These are phyloP conservation scores for Spizellomyces punctatus DNA, from an alignment of 192 early-diverging fungal species.

Conservation along the genomic window DNA sequence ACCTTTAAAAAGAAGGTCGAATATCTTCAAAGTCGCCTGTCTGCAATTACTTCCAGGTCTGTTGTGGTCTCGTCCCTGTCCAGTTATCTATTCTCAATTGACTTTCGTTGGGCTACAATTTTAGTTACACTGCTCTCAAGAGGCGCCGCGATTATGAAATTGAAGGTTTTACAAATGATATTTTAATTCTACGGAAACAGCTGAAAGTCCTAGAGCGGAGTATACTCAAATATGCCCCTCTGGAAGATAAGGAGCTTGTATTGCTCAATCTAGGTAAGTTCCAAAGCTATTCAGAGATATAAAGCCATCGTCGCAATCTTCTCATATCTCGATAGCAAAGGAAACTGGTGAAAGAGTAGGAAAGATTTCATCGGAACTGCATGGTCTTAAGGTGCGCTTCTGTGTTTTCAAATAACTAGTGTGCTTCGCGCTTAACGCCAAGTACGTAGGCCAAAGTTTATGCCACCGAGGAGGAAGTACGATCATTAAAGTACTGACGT, in stretches of 20 bases:
- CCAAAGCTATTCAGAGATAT: neutral
- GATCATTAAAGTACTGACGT: slow-evolving; percentile 15
- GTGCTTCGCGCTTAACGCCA: neutral
- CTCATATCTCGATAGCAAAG: slow-evolving; percentile 25
- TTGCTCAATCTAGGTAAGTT: slow-evolving; percentile 50
- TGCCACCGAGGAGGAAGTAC: slow-evolving; percentile 39
- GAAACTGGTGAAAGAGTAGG: slow-evolving; percentile 42
- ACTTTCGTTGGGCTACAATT: neutral
- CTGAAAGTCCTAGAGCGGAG: slow-evolving; percentile 54
- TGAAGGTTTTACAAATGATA: slow-evolving; percentile 71
- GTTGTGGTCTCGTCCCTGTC: neutral
- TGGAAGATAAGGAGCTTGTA: slow-evolving; percentile 59
- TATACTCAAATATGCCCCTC: slow-evolving; percentile 58
- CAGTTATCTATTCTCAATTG: neutral
- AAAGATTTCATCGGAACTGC: slow-evolving; percentile 46
- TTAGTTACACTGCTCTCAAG: slow-evolving; percentile 54
- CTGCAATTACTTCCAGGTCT: slow-evolving; percentile 41
- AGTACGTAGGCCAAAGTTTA: slow-evolving; percentile 41
- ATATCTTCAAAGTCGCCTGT: slow-evolving; percentile 27
- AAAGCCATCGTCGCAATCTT: neutral
- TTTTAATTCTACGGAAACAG: slow-evolving; percentile 53
- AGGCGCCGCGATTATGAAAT: slow-evolving; percentile 64
- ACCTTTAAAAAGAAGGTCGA: slow-evolving; percentile 31
- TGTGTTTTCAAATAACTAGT: neutral
- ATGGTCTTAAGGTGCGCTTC: slow-evolving; percentile 41